A percentile compares a stretch with the other conserved stretches of the same genome.
Conservation (phyloP, 805 yeast genomes). For the Sugiyamaella qingdaonensis region DNA sequence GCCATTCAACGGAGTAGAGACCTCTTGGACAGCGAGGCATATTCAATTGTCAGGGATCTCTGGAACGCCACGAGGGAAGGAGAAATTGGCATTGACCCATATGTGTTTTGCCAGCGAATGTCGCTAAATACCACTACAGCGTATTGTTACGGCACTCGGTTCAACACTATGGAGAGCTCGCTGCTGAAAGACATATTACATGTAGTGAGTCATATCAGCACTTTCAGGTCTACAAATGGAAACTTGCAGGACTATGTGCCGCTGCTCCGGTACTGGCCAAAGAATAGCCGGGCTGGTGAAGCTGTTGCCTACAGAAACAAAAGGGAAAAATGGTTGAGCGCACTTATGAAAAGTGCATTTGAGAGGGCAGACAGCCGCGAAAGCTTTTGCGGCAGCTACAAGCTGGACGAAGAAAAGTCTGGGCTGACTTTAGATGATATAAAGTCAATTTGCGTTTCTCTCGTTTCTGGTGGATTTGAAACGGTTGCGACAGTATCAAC, state of each 20-base stretch:
- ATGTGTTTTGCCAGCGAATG: slow-evolving; percentile 4
- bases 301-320: background rate
- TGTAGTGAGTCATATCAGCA: slow-evolving; percentile 30
- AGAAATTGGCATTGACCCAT: slow-evolving; percentile 3
- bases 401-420: slow-evolving; percentile 27
- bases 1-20: slow-evolving; percentile 34
- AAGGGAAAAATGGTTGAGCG: background rate
- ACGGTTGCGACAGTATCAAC: slow-evolving; percentile 63
- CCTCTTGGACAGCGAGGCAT: slow-evolving; percentile 34
- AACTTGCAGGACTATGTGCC: slow-evolving; percentile 39
- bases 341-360: background rate
- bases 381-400: background rate
- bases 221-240: slow-evolving; percentile 34
- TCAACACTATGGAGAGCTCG: slow-evolving; percentile 29
- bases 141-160: slow-evolving; percentile 38
- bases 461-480: slow-evolving; percentile 75
- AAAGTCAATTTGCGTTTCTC: slow-evolving; percentile 58
- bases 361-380: background rate
- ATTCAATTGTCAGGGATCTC: slow-evolving; percentile 32
- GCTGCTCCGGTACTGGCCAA: slow-evolving; percentile 16
- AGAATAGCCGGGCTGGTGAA: background rate
- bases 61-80: slow-evolving; percentile 10
- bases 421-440: slow-evolving; percentile 37
- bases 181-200: slow-evolving; percentile 29
- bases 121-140: slow-evolving; percentile 37